Percentiles rank a stretch among this genome's conserved stretches.
Conservation (phyloP, 805 yeast genomes). For the Ogataea henricii region DNA sequence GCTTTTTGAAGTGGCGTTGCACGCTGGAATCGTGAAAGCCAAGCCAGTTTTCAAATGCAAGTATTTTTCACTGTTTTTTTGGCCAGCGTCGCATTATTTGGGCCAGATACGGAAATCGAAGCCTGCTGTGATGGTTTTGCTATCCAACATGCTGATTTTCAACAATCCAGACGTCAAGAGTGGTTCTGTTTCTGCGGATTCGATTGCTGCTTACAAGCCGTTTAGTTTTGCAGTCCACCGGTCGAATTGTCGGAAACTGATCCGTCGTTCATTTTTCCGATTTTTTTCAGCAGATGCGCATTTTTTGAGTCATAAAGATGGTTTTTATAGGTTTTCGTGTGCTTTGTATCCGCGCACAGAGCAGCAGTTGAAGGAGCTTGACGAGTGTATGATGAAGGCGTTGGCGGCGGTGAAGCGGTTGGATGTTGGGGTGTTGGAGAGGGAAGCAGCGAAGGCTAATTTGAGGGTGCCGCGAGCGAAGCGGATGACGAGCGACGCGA, state of each 20-base stretch:
- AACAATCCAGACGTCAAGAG: conserved; percentile 16
- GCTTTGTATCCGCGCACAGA: conserved; percentile 16
- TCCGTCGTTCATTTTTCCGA: conserved; percentile 23
- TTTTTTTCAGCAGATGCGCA: conserved; percentile 13
- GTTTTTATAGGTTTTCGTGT: conserved; percentile 27
- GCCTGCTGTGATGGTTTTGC: conserved; percentile 30
- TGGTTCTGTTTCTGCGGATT: background rate
- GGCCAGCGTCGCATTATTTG: conserved; percentile 24
- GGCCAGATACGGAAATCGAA: conserved; percentile 34
- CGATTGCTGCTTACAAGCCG: conserved; percentile 14
- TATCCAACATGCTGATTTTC: conserved; percentile 23
- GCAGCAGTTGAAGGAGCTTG: conserved; percentile 18
- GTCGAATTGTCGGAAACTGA: conserved; percentile 22
- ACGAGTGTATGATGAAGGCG: conserved; percentile 16
- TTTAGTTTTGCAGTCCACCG: conserved; percentile 31
- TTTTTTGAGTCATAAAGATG: conserved; percentile 21
- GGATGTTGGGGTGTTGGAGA: conserved; percentile 5
- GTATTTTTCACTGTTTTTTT: conserved; percentile 27
- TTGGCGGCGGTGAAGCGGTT: conserved; percentile 18
- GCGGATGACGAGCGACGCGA: background rate
- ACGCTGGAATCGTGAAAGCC: conserved; percentile 8
- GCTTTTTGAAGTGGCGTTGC: conserved; percentile 17
- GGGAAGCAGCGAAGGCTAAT: conserved; percentile 13
- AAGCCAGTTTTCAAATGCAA: conserved; percentile 21
- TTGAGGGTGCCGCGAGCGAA: conserved; percentile 7